A percentile compares a stretch with the other conserved stretches of the same genome.
Evolutionary conservation across 331 rosid genomes (phyloP).

Genomic region (Quercus lobata): DNA sequence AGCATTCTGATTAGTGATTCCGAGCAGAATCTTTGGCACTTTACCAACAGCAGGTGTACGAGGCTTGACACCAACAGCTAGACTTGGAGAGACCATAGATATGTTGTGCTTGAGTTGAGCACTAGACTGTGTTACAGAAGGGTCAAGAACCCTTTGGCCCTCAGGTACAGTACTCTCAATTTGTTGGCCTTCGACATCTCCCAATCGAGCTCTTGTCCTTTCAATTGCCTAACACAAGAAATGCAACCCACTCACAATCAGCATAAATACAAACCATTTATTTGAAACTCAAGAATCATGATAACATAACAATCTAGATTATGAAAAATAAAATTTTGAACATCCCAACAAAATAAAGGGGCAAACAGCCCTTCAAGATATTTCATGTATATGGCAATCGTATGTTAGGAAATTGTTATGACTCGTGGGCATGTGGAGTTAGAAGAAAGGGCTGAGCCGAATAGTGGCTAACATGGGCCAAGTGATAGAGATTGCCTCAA

Average conservation of each 20-base stretch:
- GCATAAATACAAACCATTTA: neutral
- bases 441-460: too few species aligned
- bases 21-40: slow-evolving; percentile 48
- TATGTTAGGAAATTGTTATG: too few species aligned
- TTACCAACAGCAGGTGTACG: slow-evolving; percentile 34
- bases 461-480: too few species aligned
- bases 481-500: too few species aligned
- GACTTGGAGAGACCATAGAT: slow-evolving; percentile 26
- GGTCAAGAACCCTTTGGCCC: slow-evolving; percentile 29
- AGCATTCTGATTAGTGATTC: slow-evolving; percentile 28
- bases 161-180: slow-evolving; percentile 16
- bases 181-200: slow-evolving; percentile 45
- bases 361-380: too few species aligned
- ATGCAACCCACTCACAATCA: neutral
- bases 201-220: slow-evolving; percentile 61
- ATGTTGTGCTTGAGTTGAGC: slow-evolving; percentile 34
- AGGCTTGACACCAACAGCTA: slow-evolving; percentile 24
- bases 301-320: too few species aligned
- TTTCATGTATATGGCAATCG: too few species aligned
- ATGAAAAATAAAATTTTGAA: too few species aligned
- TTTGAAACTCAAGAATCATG: neutral
- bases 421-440: too few species aligned
- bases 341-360: too few species aligned
- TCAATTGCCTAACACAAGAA: slow-evolving; percentile 53
- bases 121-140: slow-evolving; percentile 25